Evolutionary conservation across 2,329 filamentous ascomycete species (phyloP).

Genomic region (Fonsecaea pedrosoi): DNA sequence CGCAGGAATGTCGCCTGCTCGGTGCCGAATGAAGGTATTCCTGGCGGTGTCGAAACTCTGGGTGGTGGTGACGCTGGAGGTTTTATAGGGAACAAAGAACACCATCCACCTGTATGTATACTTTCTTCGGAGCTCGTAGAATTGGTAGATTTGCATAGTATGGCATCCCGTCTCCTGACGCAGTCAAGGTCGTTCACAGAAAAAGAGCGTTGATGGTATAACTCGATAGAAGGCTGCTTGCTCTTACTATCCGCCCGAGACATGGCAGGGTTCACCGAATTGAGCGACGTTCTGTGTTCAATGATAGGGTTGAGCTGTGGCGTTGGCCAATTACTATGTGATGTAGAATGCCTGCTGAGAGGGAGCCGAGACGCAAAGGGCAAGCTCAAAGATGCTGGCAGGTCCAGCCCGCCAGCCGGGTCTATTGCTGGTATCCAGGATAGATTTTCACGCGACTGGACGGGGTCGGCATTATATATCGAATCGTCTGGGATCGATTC

Average conservation of each 20-base stretch:
- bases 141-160: constrained; percentile 14
- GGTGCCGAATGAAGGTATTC: constrained; percentile 53
- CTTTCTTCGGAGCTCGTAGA: constrained; percentile 40
- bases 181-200: constrained; percentile 42
- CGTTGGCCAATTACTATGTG: constrained; percentile 37
- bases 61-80: constrained; percentile 46
- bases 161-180: constrained; percentile 19
- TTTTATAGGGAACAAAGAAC: constrained; percentile 31
- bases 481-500: constrained; percentile 47
- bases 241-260: constrained; percentile 3
- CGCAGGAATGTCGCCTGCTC: constrained; percentile 46
- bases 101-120: constrained; percentile 31
- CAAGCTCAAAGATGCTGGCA: constrained; percentile 31
- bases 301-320: constrained; percentile 42
- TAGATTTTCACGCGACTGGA: constrained; percentile 42
- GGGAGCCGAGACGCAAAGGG: constrained; percentile 38
- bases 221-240: constrained; percentile 4
- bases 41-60: constrained; percentile 51
- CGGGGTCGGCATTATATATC: constrained; percentile 48
- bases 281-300: constrained; percentile 37
- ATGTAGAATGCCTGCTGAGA: constrained; percentile 24
- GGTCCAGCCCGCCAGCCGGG: constrained; percentile 22
- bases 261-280: constrained; percentile 17
- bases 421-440: background rate
- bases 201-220: constrained; percentile 36